phyloP scores from a whole-genome alignment of 345 rosid species.

The Anastatica hierochuntica region DNA sequence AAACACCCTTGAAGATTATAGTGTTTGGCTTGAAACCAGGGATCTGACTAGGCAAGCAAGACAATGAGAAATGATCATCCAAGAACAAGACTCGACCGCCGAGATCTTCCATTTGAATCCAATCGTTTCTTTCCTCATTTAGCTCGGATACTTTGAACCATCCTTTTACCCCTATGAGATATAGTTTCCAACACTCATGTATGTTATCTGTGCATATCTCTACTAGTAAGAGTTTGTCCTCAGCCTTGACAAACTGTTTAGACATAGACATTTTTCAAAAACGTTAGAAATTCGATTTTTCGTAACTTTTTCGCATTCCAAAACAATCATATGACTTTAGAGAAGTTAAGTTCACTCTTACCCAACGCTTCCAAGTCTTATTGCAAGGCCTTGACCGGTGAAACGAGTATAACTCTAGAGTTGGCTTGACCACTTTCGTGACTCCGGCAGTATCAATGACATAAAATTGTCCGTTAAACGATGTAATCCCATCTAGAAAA shows the following conservation, averaged over 20 bases:
- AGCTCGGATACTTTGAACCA: not conserved
- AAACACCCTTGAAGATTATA: not conserved
- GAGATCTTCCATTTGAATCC: slow-evolving; percentile 13
- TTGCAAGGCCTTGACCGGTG: slow-evolving; percentile 2
- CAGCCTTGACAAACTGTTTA: slow-evolving; percentile 3
- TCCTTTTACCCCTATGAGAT: no score
- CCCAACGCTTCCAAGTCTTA: slow-evolving; percentile 14
- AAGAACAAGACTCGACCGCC: slow-evolving; percentile 15
- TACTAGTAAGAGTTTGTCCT: slow-evolving; percentile 12
- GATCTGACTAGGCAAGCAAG: slow-evolving; percentile 15
- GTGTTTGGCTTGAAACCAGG: slow-evolving; percentile 3
- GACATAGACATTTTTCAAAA: not conserved
- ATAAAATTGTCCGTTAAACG: slow-evolving; percentile 9
- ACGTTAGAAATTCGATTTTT: no score
- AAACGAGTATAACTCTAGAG: slow-evolving; percentile 5
- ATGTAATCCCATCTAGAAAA: not conserved
- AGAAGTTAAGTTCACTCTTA: not conserved
- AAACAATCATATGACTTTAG: no score
- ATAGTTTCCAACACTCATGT: no score
- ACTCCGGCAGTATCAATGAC: not conserved
- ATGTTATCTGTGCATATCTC: not conserved
- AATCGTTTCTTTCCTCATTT: slow-evolving; percentile 14
- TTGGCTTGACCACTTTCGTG: slow-evolving; percentile 14
- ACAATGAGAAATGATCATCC: not conserved
- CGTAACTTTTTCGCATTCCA: no score